Base-by-base conservation (phyloP, 331 rosid genomes). In the Rosa hybrid region DNA sequence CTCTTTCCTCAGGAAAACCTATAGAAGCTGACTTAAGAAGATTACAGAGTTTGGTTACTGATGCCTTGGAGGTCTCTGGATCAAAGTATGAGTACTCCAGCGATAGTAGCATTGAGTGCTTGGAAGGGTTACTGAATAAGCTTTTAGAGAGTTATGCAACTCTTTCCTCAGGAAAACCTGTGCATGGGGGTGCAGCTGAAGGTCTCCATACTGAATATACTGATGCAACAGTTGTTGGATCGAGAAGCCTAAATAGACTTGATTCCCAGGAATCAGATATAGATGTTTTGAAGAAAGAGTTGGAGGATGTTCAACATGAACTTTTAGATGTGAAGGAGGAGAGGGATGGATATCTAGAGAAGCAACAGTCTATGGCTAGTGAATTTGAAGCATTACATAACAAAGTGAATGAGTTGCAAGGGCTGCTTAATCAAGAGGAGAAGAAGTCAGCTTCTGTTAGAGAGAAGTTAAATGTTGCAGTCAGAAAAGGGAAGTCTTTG, bases 381-480 rank as follows among this genome's bases (percentile, higher is more conserved):
- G 96, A 91, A 85, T 86, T 92, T 74, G 92, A 87, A 86, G 84
- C 89, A 84, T 76, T 88, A 41, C 74, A 67, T 62, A 91, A 83
- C 83, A 89, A 81, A 83, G 89, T 65, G 82, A 91, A 86, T 84
- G 94, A 89, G 85, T 87, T 96, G 92, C 91, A 89, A 78, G 90
- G 56, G 74, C 87, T 88, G 81, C 97, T 93, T 77, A 83, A 81
- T 83, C 98, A 87, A 86, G 99, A 93, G 87, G 98, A 91, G 92
- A 98, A 84, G 84, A 96, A 93, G 87, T 89, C 94, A 51, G 90
- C 90, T 71, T 93, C 99, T 87, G 86, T 87, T 42, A 88, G 94
- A 81, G 99, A 96, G 87, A 96, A 93, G 84, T 84, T 96, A 80
- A 91, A 86, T 41, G 86, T 91, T 77, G 99, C 99, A 17, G 99